Evolutionary conservation across 495 filamentous ascomycete species (phyloP).

Genomic region (Elaphomyces granulatus): DNA sequence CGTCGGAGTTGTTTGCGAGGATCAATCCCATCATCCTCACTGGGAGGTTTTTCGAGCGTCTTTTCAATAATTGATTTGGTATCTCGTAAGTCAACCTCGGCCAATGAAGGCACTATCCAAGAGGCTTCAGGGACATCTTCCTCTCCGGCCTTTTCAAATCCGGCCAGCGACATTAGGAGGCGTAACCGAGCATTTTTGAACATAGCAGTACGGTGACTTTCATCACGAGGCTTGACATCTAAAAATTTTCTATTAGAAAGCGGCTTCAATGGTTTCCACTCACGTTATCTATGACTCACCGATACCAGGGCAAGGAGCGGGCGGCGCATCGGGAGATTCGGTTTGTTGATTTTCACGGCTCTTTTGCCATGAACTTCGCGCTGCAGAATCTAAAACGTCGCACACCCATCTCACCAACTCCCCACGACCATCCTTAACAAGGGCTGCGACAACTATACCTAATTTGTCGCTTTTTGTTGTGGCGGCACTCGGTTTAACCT

Average conservation of each 20-base stretch:
- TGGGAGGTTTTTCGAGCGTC: slow-evolving; percentile 54
- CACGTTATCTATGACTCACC: slow-evolving; percentile 27
- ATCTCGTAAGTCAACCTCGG: slow-evolving; percentile 47
- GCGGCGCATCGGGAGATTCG: slow-evolving; percentile 25
- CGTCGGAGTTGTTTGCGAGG: slow-evolving; percentile 65
- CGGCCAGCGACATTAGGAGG: slow-evolving; percentile 65
- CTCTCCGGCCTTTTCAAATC: slow-evolving; percentile 51
- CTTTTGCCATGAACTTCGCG: slow-evolving; percentile 63
- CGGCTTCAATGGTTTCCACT: no score
- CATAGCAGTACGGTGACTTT: slow-evolving; percentile 54
- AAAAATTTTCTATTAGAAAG: no score
- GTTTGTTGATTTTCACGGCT: slow-evolving; percentile 43
- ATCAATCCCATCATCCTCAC: slow-evolving; percentile 50
- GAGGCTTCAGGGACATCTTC: slow-evolving; percentile 58
- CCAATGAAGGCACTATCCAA: slow-evolving; percentile 68
- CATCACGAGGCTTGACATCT: slow-evolving; percentile 53
- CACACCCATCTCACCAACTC: slow-evolving; percentile 75
- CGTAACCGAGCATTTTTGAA: slow-evolving; percentile 86
- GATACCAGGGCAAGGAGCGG: slow-evolving; percentile 26
- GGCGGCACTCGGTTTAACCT: slow-evolving; percentile 51
- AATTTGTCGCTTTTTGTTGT: slow-evolving; percentile 54
- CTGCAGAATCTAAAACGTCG: slow-evolving; percentile 47
- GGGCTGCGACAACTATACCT: slow-evolving; percentile 57
- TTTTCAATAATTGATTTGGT: slow-evolving; percentile 49
- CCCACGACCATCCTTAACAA: slow-evolving; percentile 61